Evolutionary conservation across 1,139 yeast genomes (phyloP).

Genomic region (Geotrichum restrictum): DNA sequence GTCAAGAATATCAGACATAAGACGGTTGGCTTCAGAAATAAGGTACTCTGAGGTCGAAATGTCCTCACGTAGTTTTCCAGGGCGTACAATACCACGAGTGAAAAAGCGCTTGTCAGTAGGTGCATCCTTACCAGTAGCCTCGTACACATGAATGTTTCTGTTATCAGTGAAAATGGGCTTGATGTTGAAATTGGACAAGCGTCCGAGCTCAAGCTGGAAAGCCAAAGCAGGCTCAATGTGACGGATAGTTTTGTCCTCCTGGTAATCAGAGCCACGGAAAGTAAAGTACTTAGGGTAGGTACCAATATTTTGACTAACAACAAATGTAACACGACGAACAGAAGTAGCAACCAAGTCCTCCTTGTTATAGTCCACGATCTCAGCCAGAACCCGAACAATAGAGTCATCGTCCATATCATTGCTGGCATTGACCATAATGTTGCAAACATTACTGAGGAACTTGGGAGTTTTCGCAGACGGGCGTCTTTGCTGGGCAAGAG

Average conservation of each 20-base stretch:
- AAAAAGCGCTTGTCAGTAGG: conserved; percentile 93
- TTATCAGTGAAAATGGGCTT: conserved; percentile 94
- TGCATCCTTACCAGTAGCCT: conserved; percentile 91
- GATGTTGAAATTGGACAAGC: conserved; percentile 90
- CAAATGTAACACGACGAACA: conserved; percentile 89
- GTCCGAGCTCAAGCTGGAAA: conserved; percentile 90
- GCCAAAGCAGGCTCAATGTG: conserved; percentile 98
- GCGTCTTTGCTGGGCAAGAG: conserved; percentile 32
- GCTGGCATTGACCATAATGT: conserved; percentile 67
- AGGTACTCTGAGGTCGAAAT: conserved; percentile 89
- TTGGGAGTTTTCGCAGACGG: conserved; percentile 32
- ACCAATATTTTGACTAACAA: conserved; percentile 78
- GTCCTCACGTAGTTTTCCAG: conserved; percentile 90
- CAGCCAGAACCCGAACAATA: conserved; percentile 57
- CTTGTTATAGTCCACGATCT: conserved; percentile 62
- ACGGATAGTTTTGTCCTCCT: conserved; percentile 79
- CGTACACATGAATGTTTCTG: conserved; percentile 95
- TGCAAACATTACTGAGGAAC: conserved; percentile 69
- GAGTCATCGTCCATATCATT: conserved; percentile 71
- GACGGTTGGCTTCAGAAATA: conserved; percentile 91
- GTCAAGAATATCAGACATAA: conserved; percentile 92
- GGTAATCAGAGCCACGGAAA: conserved; percentile 80
- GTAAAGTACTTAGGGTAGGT: conserved; percentile 93
- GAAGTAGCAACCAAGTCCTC: conserved; percentile 67
- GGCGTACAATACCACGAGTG: conserved; percentile 94